phyloP scores from a whole-genome alignment of 805 yeast species.

The Starmerella scarabaei region DNA sequence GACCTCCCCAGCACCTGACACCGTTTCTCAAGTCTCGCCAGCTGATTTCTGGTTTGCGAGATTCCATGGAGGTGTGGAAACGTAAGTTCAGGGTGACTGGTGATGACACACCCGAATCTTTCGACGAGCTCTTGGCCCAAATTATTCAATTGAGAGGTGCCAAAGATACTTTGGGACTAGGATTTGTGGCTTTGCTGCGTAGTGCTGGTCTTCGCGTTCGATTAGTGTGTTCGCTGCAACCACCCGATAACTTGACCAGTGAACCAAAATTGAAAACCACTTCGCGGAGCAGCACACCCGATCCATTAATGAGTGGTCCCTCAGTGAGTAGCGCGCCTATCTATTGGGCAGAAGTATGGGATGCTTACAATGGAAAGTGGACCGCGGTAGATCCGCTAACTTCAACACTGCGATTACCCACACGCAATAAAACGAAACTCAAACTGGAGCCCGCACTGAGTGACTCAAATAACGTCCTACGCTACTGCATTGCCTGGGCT shows the following conservation, averaged over 20 bases:
- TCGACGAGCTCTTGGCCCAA: slow-evolving; percentile 33
- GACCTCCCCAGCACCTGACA: slow-evolving; percentile 35
- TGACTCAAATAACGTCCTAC: slow-evolving; percentile 44
- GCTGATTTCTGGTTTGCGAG: slow-evolving; percentile 64
- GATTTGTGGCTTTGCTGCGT: slow-evolving; percentile 65
- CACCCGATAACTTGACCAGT: slow-evolving; percentile 54
- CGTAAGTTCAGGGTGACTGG: slow-evolving; percentile 37
- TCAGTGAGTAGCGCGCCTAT: slow-evolving; percentile 47
- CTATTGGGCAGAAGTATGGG: slow-evolving; percentile 94
- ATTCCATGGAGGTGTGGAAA: slow-evolving; percentile 50
- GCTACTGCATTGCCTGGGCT: slow-evolving; percentile 72
- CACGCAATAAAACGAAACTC: slow-evolving; percentile 33
- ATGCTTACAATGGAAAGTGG: slow-evolving; percentile 57
- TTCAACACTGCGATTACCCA: slow-evolving; percentile 46
- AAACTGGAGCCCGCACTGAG: slow-evolving; percentile 61
- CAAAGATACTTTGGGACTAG: slow-evolving; percentile 72
- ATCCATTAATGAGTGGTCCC: too few relatives aligned
- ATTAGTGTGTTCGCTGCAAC: slow-evolving; percentile 71
- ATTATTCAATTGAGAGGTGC: slow-evolving; percentile 48
- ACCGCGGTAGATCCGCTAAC: slow-evolving; percentile 71
- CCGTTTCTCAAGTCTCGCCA: slow-evolving; percentile 45
- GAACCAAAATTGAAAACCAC: background rate
- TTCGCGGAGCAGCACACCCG: too few relatives aligned
- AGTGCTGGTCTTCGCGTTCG: slow-evolving; percentile 61
- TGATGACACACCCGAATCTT: slow-evolving; percentile 16